A percentile compares a stretch with the other conserved stretches of the same genome.
Conservation (phyloP, 2,329 filamentous ascomycete genomes). For the Ambrosiella beaveri region DNA sequence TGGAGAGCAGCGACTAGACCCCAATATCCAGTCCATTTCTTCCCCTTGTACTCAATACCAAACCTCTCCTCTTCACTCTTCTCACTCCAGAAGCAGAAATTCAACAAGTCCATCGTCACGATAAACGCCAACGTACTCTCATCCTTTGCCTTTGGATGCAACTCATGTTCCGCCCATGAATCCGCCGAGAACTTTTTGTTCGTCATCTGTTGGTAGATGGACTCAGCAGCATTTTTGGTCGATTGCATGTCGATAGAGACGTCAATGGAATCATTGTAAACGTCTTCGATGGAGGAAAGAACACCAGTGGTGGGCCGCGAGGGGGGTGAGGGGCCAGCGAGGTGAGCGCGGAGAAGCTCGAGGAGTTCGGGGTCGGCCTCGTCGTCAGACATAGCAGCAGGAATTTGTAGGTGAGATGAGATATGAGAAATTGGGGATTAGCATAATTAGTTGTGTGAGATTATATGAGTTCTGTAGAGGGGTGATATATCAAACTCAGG, state of each 20-base stretch:
- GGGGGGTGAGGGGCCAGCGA: constrained; percentile 40
- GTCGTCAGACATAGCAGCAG: constrained; percentile 62
- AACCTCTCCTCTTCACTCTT: constrained; percentile 53
- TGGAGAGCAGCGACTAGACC: constrained; percentile 77
- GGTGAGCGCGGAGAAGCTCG: constrained; percentile 65
- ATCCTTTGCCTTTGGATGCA: constrained; percentile 73
- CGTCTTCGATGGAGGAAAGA: constrained; percentile 63
- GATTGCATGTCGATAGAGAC: constrained; percentile 72
- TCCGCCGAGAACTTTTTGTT: constrained; percentile 66
- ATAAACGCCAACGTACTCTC: constrained; percentile 76
- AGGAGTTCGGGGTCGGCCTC: constrained; percentile 79
- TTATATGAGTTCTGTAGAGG: too few relatives aligned
- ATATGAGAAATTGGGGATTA: background rate
- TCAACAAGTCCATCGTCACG: constrained; percentile 91
- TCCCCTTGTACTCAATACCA: constrained; percentile 63
- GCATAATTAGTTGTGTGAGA: background rate
- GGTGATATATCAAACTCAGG: too few relatives aligned
- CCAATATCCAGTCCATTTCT: constrained; percentile 87
- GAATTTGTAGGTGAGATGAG: background rate
- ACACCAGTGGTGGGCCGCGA: constrained; percentile 63
- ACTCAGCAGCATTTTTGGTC: constrained; percentile 65
- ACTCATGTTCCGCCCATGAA: constrained; percentile 72
- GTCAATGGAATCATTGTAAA: constrained; percentile 86
- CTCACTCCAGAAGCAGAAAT: constrained; percentile 94
- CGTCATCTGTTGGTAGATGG: constrained; percentile 69